Percentiles rank a stretch among this genome's conserved stretches.
Evolutionary conservation across 2,329 filamentous ascomycete species (phyloP).

Genomic region (Claviceps arundinis): DNA sequence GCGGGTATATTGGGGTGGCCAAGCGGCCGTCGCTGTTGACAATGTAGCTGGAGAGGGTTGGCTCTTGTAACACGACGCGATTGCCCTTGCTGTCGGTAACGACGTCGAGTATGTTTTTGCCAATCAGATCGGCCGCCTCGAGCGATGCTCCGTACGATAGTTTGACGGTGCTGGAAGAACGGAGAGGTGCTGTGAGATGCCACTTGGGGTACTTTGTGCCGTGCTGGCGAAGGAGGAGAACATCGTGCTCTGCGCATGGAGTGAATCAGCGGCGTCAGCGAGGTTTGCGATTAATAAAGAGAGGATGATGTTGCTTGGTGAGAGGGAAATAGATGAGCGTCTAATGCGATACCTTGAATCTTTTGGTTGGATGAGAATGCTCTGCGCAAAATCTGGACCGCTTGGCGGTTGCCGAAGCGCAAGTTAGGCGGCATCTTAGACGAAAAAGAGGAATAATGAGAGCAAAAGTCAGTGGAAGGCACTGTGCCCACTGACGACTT

Average conservation of each 20-base stretch:
- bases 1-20: constrained; percentile 65
- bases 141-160: constrained; percentile 34
- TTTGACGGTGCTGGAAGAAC: constrained; percentile 17
- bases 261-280: not conserved
- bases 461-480: not conserved
- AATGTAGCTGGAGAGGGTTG: constrained; percentile 63
- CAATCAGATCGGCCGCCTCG: constrained; percentile 46
- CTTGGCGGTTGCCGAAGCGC: not conserved
- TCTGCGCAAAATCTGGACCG: not conserved
- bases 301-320: not conserved
- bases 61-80: constrained; percentile 44
- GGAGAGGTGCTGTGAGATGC: constrained; percentile 25
- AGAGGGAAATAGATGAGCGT: not conserved
- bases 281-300: not conserved
- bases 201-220: constrained; percentile 22
- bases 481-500: too few species aligned
- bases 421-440: not conserved
- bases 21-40: constrained; percentile 48
- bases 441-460: not conserved
- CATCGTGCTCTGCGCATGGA: constrained; percentile 22
- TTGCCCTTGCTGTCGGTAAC: constrained; percentile 38
- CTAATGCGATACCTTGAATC: constrained; percentile 12
- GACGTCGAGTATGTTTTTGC: constrained; percentile 43
- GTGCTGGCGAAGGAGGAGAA: constrained; percentile 26
- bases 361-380: constrained; percentile 15